Conservation (phyloP, 148 eudicot species). For the Vaccinium darrowii region DNA sequence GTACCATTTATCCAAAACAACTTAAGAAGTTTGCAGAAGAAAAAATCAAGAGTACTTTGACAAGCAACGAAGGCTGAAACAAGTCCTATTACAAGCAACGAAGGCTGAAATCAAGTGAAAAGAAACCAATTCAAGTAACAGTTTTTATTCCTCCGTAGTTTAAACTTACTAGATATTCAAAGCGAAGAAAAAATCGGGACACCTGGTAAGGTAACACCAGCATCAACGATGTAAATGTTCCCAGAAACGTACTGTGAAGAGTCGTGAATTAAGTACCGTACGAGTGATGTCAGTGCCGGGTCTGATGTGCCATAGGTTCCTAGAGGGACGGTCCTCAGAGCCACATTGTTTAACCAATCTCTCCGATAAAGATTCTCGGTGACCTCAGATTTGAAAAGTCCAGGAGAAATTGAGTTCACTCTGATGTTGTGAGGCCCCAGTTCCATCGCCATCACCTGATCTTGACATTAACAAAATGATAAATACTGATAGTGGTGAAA, state of each 20-base stretch:
- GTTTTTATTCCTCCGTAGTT: background rate
- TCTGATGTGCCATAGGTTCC: slow-evolving; percentile 21
- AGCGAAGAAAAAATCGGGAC: slow-evolving; percentile 42
- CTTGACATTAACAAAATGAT: background rate
- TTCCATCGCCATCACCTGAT: slow-evolving; percentile 37
- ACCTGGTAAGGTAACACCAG: slow-evolving; percentile 36
- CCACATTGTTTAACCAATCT: slow-evolving; percentile 30
- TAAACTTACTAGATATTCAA: background rate
- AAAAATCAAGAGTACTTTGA: no score
- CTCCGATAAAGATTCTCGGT: slow-evolving; percentile 23
- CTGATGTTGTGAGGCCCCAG: slow-evolving; percentile 30
- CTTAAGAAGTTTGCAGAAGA: background rate
- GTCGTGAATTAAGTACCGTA: slow-evolving; percentile 37
- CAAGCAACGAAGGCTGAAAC: no score
- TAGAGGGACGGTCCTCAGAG: slow-evolving; percentile 22
- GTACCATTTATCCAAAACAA: background rate
- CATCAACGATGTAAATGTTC: slow-evolving; percentile 39
- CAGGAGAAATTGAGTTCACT: slow-evolving; percentile 38
- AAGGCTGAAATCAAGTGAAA: background rate
- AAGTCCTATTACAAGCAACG: background rate
- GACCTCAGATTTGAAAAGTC: slow-evolving; percentile 37
- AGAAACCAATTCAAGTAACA: background rate
- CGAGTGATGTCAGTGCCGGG: slow-evolving; percentile 35
- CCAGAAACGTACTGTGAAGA: slow-evolving; percentile 34
- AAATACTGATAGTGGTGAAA: background rate